A percentile compares a stretch with the other conserved stretches of the same genome.
Conservation (phyloP, 2,329 filamentous ascomycete genomes). For the Pseudocercospora musae region DNA sequence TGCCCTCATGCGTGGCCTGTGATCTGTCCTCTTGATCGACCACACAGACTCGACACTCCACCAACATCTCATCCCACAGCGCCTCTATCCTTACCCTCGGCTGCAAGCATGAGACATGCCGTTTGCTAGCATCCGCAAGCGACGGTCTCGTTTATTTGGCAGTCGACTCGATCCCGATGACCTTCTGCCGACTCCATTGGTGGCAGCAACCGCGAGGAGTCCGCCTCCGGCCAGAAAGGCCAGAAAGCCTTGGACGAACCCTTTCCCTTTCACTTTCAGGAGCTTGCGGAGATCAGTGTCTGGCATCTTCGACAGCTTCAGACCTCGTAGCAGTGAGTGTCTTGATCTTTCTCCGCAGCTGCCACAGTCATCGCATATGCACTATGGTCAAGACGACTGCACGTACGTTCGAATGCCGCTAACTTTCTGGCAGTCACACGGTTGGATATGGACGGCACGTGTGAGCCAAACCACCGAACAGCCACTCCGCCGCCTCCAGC, state of each 20-base stretch:
- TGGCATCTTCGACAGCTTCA: constrained; percentile 5
- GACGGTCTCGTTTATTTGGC: constrained; percentile 18
- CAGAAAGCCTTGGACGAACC: neutral
- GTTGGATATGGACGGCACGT: constrained; percentile 18
- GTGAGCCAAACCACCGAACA: constrained; percentile 23
- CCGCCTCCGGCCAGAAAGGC: neutral
- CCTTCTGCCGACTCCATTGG: neutral
- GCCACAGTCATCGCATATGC: neutral
- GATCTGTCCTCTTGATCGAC: neutral
- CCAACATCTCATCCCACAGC: neutral
- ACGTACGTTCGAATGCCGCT: neutral
- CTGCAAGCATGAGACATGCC: constrained; percentile 9
- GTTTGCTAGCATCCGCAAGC: constrained; percentile 5
- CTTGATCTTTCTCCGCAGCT: neutral
- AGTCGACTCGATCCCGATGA: constrained; percentile 1
- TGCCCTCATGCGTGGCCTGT: neutral
- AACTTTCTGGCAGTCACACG: neutral
- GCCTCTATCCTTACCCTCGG: neutral
- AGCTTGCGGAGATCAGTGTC: constrained; percentile 21
- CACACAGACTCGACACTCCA: neutral
- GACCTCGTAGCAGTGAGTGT: neutral
- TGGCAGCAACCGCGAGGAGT: constrained; percentile 4
- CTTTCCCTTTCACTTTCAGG: neutral
- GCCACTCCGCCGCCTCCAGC: constrained; percentile 21
- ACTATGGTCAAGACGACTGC: neutral